A percentile compares a stretch with the other conserved stretches of the same genome.
These are phyloP conservation scores for Ceratobasidium papillatum DNA, from an alignment of 1,284 basidiomycete genomes.

Conservation along the genomic window DNA sequence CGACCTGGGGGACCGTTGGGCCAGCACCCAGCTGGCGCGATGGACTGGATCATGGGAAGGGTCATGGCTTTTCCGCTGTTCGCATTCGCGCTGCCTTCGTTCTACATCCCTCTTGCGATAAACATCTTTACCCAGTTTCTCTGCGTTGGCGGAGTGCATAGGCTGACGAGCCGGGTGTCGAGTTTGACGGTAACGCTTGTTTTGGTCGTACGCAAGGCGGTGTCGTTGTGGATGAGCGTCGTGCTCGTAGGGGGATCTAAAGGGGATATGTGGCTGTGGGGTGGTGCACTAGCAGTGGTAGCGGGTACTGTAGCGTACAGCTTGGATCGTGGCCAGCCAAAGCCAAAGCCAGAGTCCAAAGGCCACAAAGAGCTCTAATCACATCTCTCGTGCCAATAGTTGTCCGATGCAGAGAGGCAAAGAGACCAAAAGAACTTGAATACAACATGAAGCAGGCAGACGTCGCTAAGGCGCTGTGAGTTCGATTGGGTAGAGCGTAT, in stretches of 20 bases:
- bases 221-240: slow-evolving; percentile 81
- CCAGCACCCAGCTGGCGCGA: not conserved
- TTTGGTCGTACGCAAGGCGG: slow-evolving; percentile 88
- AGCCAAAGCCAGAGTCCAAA: slow-evolving; percentile 14
- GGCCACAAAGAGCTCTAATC: slow-evolving; percentile 24
- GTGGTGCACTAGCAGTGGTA: slow-evolving; percentile 72
- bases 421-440: slow-evolving; percentile 2
- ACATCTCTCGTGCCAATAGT: not conserved
- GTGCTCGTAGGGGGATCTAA: slow-evolving; percentile 55
- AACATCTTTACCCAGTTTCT: slow-evolving; percentile 89
- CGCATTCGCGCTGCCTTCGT: slow-evolving; percentile 62
- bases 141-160: slow-evolving; percentile 91
- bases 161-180: slow-evolving; percentile 80
- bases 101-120: slow-evolving; percentile 71
- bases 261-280: slow-evolving; percentile 48
- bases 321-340: slow-evolving; percentile 47
- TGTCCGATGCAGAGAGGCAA: slow-evolving; percentile 11
- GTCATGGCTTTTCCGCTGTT: slow-evolving; percentile 47
- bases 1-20: slow-evolving; percentile 7
- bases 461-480: too few species aligned
- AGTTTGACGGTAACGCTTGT: slow-evolving; percentile 88
- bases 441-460: slow-evolving; percentile 7
- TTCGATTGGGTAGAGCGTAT: too few species aligned
- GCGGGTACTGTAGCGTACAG: slow-evolving; percentile 78
- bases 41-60: slow-evolving; percentile 18